A percentile compares a stretch with the other conserved stretches of the same genome.
phyloP scores from a whole-genome alignment of 371 early-diverging fungal species.

The Mortierella polycephala region DNA sequence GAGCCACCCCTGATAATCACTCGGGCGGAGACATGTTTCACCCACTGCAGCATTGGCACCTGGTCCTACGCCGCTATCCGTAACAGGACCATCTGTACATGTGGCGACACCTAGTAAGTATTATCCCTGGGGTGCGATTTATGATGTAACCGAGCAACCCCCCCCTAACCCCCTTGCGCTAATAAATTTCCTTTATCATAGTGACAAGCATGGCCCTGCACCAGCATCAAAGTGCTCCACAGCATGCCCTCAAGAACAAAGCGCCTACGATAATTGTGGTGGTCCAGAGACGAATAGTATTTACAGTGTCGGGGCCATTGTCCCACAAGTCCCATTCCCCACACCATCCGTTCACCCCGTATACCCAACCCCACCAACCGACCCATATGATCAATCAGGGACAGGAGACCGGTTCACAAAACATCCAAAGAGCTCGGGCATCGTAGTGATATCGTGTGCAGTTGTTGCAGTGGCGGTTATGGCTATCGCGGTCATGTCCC shows the following conservation, averaged over 20 bases:
- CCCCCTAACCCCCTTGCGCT: not conserved
- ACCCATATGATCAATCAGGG: not conserved
- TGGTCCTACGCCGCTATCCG: constrained; percentile 47
- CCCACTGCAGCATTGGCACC: constrained; percentile 47
- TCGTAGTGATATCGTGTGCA: constrained; percentile 20
- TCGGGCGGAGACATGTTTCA: constrained; percentile 42
- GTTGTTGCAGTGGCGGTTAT: constrained; percentile 15
- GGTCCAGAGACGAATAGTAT: constrained; percentile 37
- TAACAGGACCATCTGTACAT: constrained; percentile 43
- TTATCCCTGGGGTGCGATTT: not conserved
- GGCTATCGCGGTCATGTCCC: constrained; percentile 10
- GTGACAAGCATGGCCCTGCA: constrained; percentile 39
- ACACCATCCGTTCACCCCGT: constrained; percentile 18
- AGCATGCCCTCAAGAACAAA: constrained; percentile 29
- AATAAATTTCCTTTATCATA: constrained; percentile 1
- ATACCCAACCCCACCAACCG: constrained; percentile 8
- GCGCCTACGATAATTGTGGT: constrained; percentile 41
- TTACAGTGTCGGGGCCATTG: constrained; percentile 17
- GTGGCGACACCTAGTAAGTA: constrained; percentile 46
- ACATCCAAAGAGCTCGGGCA: not conserved
- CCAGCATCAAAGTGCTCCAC: constrained; percentile 32
- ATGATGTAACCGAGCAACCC: too few species aligned
- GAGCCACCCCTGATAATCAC: constrained; percentile 45
- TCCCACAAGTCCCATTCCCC: constrained; percentile 21
- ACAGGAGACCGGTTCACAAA: not conserved